These are phyloP conservation scores for Fusarium neocosmosporiellum DNA, from an alignment of 2,329 filamentous ascomycete genomes.

Conservation along the genomic window DNA sequence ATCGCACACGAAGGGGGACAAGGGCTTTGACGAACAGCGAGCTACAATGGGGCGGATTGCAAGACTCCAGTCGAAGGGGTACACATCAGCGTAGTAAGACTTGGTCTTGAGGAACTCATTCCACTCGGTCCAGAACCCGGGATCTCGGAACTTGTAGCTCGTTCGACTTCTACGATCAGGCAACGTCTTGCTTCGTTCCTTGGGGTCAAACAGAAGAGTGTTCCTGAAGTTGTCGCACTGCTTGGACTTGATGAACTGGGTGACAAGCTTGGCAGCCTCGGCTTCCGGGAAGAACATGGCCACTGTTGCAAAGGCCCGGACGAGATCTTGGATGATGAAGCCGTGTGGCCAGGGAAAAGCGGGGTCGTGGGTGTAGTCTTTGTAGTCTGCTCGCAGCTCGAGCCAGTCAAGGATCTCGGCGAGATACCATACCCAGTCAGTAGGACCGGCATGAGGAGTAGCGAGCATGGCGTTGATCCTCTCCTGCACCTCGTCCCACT, in stretches of 20 bases:
- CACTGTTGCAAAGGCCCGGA: conserved; percentile 36
- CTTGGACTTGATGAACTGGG: conserved; percentile 31
- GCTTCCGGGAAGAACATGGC: conserved; percentile 45
- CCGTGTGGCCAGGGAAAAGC: conserved; percentile 38
- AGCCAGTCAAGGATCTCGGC: conserved; percentile 40
- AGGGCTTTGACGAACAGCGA: conserved; percentile 15
- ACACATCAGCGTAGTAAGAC: conserved; percentile 33
- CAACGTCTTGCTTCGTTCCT: conserved; percentile 27
- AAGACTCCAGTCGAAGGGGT: conserved; percentile 45
- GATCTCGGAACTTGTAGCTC: conserved; percentile 38
- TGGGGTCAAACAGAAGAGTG: conserved; percentile 36
- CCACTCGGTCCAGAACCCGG: conserved; percentile 40
- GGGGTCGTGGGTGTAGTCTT: conserved; percentile 28
- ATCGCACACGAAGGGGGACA: not conserved
- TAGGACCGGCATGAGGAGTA: conserved; percentile 9
- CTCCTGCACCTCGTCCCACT: conserved; percentile 29
- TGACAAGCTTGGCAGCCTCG: conserved; percentile 13
- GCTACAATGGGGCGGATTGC: conserved; percentile 42
- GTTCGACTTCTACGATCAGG: conserved; percentile 39
- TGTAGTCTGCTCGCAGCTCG: conserved; percentile 23
- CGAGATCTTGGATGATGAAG: conserved; percentile 42
- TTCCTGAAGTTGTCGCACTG: conserved; percentile 26
- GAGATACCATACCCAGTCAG: conserved; percentile 41
- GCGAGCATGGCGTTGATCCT: conserved; percentile 33
- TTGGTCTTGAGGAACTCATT: conserved; percentile 21